Evolutionary conservation across 139 green algal genomes (phyloP), one percentile per base, ranked within the genome.

Genomic region (Desmodesmus armatus): DNA sequence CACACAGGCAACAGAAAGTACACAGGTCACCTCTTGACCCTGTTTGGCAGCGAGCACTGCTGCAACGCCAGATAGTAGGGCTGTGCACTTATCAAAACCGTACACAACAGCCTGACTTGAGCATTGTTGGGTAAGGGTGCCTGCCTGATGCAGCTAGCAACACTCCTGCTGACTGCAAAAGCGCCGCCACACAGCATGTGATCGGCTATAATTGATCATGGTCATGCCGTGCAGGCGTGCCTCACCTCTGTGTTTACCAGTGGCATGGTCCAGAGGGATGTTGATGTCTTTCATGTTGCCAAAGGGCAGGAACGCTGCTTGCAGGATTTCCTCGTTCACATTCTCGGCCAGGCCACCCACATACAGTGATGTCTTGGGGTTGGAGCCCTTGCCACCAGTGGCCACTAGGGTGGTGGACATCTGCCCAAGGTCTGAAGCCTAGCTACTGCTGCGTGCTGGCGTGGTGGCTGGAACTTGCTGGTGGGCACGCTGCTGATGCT

Each of bases 201-300:
- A n/a, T n/a, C n/a, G n/a, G n/a, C n/a, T n/a, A n/a, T n/a, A n/a
- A n/a, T n/a, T n/a, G n/a, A n/a, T n/a, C n/a, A n/a, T n/a, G n/a
- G n/a, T n/a, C n/a, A n/a, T n/a, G n/a, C n/a, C n/a, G n/a, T n/a
- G n/a, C n/a, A n/a, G n/a, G n/a, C n/a, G n/a, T n/a, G n/a, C n/a
- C n/a, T n/a, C n/a, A n/a, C n/a, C 82, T 31, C 84, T 49, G 75
- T 92, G 87, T 74, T 88, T 90, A 41, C 92, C 93, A 0, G 88
- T 96, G 2, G 94, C 91, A 74, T 99, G 92, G 78, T 99, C 96
- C 41, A 99, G 75, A 0, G 97, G 97, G 5, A 99, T 95, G 63
- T 95, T 96, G 6, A 99, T 93, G 79, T 99, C 97, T 87, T 98
- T 98, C 66, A 99, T 93, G 25, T 99, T 96, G 0, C 97, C 97